These are phyloP conservation scores for Aspergillus sp. DNA, from an alignment of 2,329 filamentous ascomycete genomes.

Conservation along the genomic window DNA sequence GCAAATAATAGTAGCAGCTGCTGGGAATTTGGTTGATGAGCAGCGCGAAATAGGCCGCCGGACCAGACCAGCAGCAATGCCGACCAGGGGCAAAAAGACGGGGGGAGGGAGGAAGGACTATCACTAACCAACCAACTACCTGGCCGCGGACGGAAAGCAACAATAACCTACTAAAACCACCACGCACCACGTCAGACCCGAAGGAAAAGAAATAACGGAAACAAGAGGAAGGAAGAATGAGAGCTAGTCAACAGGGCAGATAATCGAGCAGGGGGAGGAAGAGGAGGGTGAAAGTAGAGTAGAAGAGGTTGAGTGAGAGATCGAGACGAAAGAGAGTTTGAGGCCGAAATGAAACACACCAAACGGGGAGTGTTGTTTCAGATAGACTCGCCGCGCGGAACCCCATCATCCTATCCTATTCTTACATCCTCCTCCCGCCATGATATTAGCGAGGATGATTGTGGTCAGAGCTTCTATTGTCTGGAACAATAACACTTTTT, in stretches of 20 bases:
- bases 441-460: background rate
- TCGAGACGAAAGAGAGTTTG: slow-evolving; percentile 11
- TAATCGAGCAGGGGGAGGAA: background rate
- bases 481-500: background rate
- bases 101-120: background rate
- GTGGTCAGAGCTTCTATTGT: background rate
- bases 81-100: background rate
- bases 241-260: slow-evolving; percentile 12
- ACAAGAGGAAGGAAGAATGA: slow-evolving; percentile 11
- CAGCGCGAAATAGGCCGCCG: background rate
- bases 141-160: background rate
- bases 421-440: background rate
- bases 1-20: background rate
- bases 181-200: background rate
- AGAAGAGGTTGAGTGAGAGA: background rate
- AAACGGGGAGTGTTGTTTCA: slow-evolving; percentile 21
- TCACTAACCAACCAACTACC: background rate
- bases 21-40: background rate
- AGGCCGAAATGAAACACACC: slow-evolving; percentile 18
- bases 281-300: background rate
- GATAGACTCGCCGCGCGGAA: slow-evolving; percentile 21
- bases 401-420: slow-evolving; percentile 15
- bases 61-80: background rate
- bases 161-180: background rate
- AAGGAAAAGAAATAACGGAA: slow-evolving; percentile 9